Evolutionary conservation across 1,139 yeast species (phyloP).

Genomic region (Yarrowia galli): DNA sequence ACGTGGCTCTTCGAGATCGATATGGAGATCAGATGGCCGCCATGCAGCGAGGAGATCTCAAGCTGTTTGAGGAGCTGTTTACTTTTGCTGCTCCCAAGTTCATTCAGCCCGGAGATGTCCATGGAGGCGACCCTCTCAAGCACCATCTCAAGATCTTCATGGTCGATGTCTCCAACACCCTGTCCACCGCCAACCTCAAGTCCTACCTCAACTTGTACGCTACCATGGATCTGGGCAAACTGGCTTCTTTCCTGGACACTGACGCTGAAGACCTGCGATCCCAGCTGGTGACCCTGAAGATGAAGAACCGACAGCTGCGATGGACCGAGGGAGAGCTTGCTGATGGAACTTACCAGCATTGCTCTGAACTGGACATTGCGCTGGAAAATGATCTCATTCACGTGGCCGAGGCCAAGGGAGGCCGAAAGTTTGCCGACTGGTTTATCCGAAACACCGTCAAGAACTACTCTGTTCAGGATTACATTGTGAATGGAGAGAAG

Average conservation of each 20-base stretch:
- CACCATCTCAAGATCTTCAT: conserved; percentile 57
- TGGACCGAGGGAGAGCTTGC: conserved; percentile 56
- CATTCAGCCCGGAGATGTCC: conserved; percentile 53
- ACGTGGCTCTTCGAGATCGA: conserved; percentile 56
- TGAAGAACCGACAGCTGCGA: conserved; percentile 56
- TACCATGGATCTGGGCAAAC: conserved; percentile 56
- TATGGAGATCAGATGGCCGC: conserved; percentile 57
- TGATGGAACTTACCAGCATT: conserved; percentile 53
- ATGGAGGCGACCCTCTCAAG: conserved; percentile 48
- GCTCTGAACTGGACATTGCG: conserved; percentile 56
- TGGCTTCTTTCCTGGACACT: conserved; percentile 54
- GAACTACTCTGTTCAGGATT: conserved; percentile 56
- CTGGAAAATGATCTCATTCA: conserved; percentile 55
- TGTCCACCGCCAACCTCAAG: conserved; percentile 54
- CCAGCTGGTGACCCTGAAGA: conserved; percentile 55
- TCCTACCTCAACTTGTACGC: conserved; percentile 57
- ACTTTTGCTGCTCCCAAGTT: conserved; percentile 59
- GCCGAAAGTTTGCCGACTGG: conserved; percentile 59
- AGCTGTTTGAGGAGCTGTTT: conserved; percentile 56
- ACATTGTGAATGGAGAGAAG: conserved; percentile 51
- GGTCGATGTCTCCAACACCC: conserved; percentile 53
- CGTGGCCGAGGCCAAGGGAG: conserved; percentile 56
- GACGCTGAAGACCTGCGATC: conserved; percentile 51
- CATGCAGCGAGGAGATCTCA: conserved; percentile 55
- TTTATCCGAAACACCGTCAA: conserved; percentile 57